Evolutionary conservation across 768 basidiomycete species (phyloP).

Genomic region (Suillus subalutaceus): DNA sequence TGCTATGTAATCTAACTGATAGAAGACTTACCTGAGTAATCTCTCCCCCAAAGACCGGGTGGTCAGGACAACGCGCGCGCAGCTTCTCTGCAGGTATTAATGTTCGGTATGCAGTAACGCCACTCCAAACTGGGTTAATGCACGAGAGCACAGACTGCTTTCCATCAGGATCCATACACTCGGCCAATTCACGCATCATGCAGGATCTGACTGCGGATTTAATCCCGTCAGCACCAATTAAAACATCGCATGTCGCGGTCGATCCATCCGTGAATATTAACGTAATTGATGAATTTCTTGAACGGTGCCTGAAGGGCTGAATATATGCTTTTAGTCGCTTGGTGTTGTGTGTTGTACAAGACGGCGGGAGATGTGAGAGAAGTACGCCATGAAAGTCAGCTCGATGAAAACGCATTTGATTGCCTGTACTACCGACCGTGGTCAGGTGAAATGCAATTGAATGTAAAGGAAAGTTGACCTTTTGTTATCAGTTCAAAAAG

Average conservation of each 20-base stretch:
- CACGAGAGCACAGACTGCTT: slow-evolving; percentile 44
- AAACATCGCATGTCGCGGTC: slow-evolving; percentile 59
- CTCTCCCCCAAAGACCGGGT: slow-evolving; percentile 44
- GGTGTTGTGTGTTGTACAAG: slow-evolving; percentile 49
- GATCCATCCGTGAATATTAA: slow-evolving; percentile 67
- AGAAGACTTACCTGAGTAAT: slow-evolving; percentile 47
- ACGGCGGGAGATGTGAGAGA: slow-evolving; percentile 48
- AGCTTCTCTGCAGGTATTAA: slow-evolving; percentile 58
- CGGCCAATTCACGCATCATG: slow-evolving; percentile 37
- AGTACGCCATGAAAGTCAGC: slow-evolving; percentile 67
- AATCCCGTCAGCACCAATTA: slow-evolving; percentile 72
- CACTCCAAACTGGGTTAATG: slow-evolving; percentile 61
- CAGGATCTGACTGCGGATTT: slow-evolving; percentile 50
- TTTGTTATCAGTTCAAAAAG: slow-evolving; percentile 58
- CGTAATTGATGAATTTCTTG: slow-evolving; percentile 33
- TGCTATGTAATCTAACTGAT: slow-evolving; percentile 1
- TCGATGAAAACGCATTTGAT: slow-evolving; percentile 58
- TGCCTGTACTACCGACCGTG: slow-evolving; percentile 38
- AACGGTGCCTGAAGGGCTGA: slow-evolving; percentile 38
- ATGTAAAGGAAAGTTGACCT: slow-evolving; percentile 40
- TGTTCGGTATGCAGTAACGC: slow-evolving; percentile 59
- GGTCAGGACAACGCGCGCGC: slow-evolving; percentile 44
- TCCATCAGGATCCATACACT: slow-evolving; percentile 40
- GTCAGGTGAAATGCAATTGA: neutral
- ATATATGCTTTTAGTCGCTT: slow-evolving; percentile 64